Percentiles rank a stretch among this genome's conserved stretches.
Evolutionary conservation across 345 rosid species (phyloP).

Genomic region (Murraya koenigii): DNA sequence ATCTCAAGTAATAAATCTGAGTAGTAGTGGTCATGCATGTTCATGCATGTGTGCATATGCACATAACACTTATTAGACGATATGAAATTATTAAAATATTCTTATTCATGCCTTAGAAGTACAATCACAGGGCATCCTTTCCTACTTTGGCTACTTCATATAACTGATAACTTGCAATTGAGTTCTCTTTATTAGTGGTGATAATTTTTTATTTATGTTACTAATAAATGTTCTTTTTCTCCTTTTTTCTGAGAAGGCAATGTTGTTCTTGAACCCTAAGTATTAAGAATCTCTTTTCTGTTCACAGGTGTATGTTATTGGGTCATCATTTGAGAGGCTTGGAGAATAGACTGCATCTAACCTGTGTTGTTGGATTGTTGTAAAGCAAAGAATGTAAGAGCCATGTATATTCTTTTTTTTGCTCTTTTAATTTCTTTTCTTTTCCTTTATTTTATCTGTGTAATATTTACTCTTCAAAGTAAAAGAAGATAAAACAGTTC

Average conservation of each 20-base stretch:
- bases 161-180: neutral
- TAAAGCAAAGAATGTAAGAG: conserved; percentile 30
- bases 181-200: neutral
- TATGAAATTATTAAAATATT: neutral
- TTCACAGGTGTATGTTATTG: conserved; percentile 83
- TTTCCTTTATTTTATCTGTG: neutral
- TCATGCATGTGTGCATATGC: too few species aligned
- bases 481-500: neutral
- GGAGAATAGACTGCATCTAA: conserved; percentile 89
- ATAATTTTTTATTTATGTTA: neutral
- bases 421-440: neutral
- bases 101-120: neutral
- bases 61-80: neutral
- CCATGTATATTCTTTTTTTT: conserved; percentile 50
- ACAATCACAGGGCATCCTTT: neutral
- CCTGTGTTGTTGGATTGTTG: conserved; percentile 87
- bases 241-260: too few species aligned
- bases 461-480: conserved; percentile 2
- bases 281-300: conserved; percentile 11
- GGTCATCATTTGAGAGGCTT: conserved; percentile 95
- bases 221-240: neutral
- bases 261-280: neutral
- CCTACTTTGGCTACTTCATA: neutral
- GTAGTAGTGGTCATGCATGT: neutral
- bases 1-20: neutral